Conservation (phyloP, 2,329 filamentous ascomycete genomes). For the Uncinocarpus reesii region DNA sequence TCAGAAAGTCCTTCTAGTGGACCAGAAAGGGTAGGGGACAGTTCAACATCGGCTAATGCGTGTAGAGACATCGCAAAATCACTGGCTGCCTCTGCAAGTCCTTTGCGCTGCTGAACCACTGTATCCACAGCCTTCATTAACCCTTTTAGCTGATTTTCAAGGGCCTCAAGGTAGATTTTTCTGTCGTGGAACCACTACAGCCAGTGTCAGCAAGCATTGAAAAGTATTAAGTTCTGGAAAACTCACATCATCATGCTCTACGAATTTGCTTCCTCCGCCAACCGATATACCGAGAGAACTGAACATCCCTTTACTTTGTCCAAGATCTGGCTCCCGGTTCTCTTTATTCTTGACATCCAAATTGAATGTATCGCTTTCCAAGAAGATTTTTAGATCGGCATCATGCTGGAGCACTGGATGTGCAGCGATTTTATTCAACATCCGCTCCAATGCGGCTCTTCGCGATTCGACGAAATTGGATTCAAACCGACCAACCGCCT, state of each 20-base stretch:
- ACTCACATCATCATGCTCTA: conserved; percentile 90
- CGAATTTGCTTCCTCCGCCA: conserved; percentile 72
- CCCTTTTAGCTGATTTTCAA: conserved; percentile 82
- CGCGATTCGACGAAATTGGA: conserved; percentile 92
- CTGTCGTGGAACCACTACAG: conserved; percentile 92
- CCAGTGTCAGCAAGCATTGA: conserved; percentile 15
- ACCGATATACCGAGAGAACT: conserved; percentile 72
- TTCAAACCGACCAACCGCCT: conserved; percentile 91
- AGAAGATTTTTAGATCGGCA: conserved; percentile 84
- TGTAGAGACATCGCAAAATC: conserved; percentile 93
- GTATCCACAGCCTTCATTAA: conserved; percentile 88
- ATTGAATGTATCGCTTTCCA: conserved; percentile 93
- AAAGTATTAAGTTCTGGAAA: neutral
- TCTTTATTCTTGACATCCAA: conserved; percentile 97
- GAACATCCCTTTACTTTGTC: conserved; percentile 88
- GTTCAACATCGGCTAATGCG: conserved; percentile 79
- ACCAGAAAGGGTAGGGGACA: conserved; percentile 76
- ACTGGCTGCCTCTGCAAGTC: conserved; percentile 80
- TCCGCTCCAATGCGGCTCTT: conserved; percentile 83
- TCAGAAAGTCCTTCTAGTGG: conserved; percentile 87
- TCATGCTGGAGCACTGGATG: conserved; percentile 90
- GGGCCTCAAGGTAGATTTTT: conserved; percentile 82
- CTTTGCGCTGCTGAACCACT: conserved; percentile 84
- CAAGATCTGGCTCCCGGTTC: conserved; percentile 71
- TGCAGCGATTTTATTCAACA: conserved; percentile 89